Evolutionary conservation across 768 basidiomycete genomes (phyloP), one percentile per base, ranked within the genome.

Genomic region (Boletus coccyginus): DNA sequence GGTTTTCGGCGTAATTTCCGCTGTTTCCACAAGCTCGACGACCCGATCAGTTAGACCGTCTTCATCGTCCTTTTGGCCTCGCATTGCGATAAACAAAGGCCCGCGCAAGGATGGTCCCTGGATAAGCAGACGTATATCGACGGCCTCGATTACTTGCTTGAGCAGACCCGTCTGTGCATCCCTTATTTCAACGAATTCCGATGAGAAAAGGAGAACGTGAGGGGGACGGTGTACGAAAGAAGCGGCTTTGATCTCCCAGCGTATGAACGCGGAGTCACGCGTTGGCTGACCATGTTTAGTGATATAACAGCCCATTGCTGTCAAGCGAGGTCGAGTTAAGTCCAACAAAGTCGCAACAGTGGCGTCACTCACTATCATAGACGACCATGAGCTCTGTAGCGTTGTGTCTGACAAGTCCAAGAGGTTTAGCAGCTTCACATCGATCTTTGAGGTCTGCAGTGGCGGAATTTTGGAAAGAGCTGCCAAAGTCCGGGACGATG

Each of bases 121-220:
- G 66, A 87, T 78, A 46, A 90, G 70, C 31, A 90, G 76, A 27
- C 88, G 83, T 38, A 93, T 80, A 62, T 91, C 88, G 12, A 64
- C 62, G 1, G 79, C 90, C 64, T 90, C 87, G 43, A 93, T 84
- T n/a, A 92, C 88, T 70, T 94, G 92, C n/a, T 86, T 82, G 19
- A 94, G 82, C 49, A 81, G 71, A 5, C 88, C 86, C 1, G 85
- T 87, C 14, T 75, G 70, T 29, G 83, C 73, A 56, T 83, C 76
- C 53, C 92, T 83, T 29, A 93, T 75, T 68, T 94, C 92, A 63
- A 94, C 78, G 68, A 89, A 93, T 53, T 84, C 79, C 16, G 81
- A 63, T 8, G 88, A 90, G 72, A 93, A 82, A 32, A 94, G 81
- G 19, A 94, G 76, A 60, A 93, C 57, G 62, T 90, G 80, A 7